Base-by-base conservation (phyloP, 177 flowering plant species). In the Tripterygium wilfordii region DNA sequence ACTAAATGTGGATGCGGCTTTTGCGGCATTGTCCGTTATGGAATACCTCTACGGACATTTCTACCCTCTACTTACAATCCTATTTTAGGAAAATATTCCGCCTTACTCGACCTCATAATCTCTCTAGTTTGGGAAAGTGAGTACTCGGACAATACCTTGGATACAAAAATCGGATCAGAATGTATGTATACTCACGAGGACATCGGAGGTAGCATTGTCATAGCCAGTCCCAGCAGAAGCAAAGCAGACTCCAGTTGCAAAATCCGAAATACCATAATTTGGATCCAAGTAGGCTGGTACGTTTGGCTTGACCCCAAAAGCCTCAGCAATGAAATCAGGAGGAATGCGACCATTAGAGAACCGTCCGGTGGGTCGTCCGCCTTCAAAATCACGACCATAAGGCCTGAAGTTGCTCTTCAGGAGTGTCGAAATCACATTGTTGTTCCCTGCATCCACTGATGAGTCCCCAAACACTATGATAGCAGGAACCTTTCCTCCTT, bases 401-500 rank as follows among this genome's bases (percentile, higher is more conserved):
- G 67, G 67, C 49, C 12, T 10, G 38, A 63, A 63, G 16, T 63
- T 48, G 40, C 62, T 42, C 48, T 42, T 57, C 12, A 49, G 44
- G 35, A 63, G 20, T 6, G 67, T 63, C 10, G 58, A 28, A 18
- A 63, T 52, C 22, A 31, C 49, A 52, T 63, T 63, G 53, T 63
- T 63, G 45, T 63, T 63, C 3, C 67, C 67, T 5, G 67, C 47
- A 31, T 63, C 67, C 42, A 63, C 61, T 0, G 63, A 24, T 1
- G 67, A 63, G 39, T 63, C 67, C 5, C 67, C 67, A 27, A 63
- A 63, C 1, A 63, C 58, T 24, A 63, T 63, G 22, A 63, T 46
- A 9, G 67, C 62, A 1, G 67, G 67, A 17, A 62, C 56, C 46
- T 37, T 56, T 2, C 60, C 50, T 24, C 9, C n/a, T n/a, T n/a